Percentiles rank a stretch among this genome's conserved stretches.
These are phyloP conservation scores for Arachis stenosperma DNA, from an alignment of 306 rosid genomes.

Conservation along the genomic window DNA sequence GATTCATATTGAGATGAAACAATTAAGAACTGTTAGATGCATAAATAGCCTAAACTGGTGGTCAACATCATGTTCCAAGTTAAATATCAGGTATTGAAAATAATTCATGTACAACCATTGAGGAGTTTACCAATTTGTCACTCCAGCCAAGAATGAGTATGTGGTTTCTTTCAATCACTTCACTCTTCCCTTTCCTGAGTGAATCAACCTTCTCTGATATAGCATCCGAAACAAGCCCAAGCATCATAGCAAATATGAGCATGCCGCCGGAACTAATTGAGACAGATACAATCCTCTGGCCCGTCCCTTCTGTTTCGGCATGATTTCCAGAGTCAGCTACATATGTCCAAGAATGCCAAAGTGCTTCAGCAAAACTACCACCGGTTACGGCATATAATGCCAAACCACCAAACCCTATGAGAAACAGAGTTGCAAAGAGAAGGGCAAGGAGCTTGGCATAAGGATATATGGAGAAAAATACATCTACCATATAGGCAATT, in stretches of 20 bases:
- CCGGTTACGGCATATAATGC: constrained; percentile 92
- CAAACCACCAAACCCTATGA: constrained; percentile 90
- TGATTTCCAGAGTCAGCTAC: constrained; percentile 98
- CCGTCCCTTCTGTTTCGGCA: constrained; percentile 92
- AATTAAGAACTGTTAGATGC: too few relatives aligned
- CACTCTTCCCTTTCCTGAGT: constrained; percentile 94
- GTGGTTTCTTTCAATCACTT: constrained; percentile 94
- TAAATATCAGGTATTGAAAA: too few relatives aligned
- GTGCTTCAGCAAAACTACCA: constrained; percentile 88
- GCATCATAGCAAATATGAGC: constrained; percentile 99
- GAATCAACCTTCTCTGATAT: constrained; percentile 98
- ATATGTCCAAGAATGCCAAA: constrained; percentile 98
- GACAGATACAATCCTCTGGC: constrained; percentile 96
- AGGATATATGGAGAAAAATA: constrained; percentile 91
- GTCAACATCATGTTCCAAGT: too few relatives aligned
- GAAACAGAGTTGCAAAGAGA: constrained; percentile 88
- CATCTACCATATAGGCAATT: constrained; percentile 89
- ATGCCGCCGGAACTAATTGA: constrained; percentile 97
- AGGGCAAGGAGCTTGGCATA: constrained; percentile 96
- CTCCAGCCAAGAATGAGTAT: constrained; percentile 99
- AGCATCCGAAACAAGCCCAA: constrained; percentile 96
- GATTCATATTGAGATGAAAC: too few relatives aligned
- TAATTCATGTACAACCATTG: constrained; percentile 1
- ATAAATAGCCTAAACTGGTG: too few relatives aligned
- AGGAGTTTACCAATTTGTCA: constrained; percentile 82